Evolutionary conservation across 2,329 filamentous ascomycete genomes (phyloP), one percentile per base, ranked within the genome.

Genomic region (Penicillium sp.): DNA sequence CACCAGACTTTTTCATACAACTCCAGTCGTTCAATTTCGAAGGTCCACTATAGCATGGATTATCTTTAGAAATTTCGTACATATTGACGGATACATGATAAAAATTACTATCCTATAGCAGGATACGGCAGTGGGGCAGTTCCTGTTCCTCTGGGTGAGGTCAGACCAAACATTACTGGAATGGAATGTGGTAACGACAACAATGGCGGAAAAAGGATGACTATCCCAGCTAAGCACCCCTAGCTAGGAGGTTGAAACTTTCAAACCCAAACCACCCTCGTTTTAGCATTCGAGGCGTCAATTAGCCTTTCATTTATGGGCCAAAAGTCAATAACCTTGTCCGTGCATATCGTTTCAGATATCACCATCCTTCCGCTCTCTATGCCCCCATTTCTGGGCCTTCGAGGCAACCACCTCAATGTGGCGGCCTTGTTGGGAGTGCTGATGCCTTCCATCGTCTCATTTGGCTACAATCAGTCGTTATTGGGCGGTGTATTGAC

Each of bases 401-500:
- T 66, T 22, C 62, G 62, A 51, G 65, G 65, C 53, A 56, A 50
- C 35, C 44, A 62, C 47, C 65, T 68, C 50, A 65, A 63, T 33
- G 13, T 61, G 28, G 64, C 49, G 17, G 53, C 60, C 10, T 37
- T 68, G 0, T 17, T 62, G 26, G 62, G 60, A 2, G 60, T 68
- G 19, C 58, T 57, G 13, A 65, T 66, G 65, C 65, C 65, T 15
- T 40, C 65, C 3, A 55, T 66, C 1, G 51, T 66, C 50, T 66
- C 62, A 13, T 47, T 65, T 10, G 64, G 61, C 17, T 67, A 67
- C 47, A 67, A 67, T 19, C 65, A 63, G 44, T 56, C 56, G 6
- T 35, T 66, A 35, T 19, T 67, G 10, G 65, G 65, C 3, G 65
- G 65, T n/a, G 55, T 67, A 2, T 60, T 68, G 37, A 63, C 66